A percentile compares a stretch with the other conserved stretches of the same genome.
Conservation (phyloP, 225 moss, liverwort and hornwort species). For the Climacium dendroides region DNA sequence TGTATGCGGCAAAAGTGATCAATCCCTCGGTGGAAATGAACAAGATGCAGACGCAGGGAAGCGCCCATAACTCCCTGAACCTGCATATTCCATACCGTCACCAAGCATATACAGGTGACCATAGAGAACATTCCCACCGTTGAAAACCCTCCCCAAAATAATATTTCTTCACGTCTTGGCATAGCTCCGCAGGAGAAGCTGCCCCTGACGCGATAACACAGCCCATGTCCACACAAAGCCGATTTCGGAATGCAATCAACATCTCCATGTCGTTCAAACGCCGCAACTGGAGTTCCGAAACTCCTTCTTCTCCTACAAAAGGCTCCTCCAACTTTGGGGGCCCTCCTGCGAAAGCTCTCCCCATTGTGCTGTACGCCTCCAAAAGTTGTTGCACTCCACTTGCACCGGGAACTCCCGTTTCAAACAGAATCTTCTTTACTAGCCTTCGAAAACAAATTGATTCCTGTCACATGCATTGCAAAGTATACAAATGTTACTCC, state of each 20-base stretch:
- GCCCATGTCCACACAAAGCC: constrained; percentile 20
- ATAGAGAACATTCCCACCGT: constrained; percentile 1
- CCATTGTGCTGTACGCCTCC: constrained; percentile 10
- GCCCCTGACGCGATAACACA: constrained; percentile 27
- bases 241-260: not conserved
- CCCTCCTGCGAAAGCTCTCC: constrained; percentile 30
- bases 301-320: constrained; percentile 2
- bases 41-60: constrained; percentile 18
- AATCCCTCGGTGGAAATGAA: constrained; percentile 11
- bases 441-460: constrained; percentile 4
- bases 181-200: not conserved
- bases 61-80: not conserved
- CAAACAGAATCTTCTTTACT: constrained; percentile 6
- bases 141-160: constrained; percentile 28
- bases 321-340: constrained; percentile 27
- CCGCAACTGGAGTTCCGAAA: constrained; percentile 16
- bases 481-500: not conserved
- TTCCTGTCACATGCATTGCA: constrained; percentile 13
- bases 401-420: constrained; percentile 6
- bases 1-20: constrained; percentile 40
- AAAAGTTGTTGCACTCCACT: constrained; percentile 18
- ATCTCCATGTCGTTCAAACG: constrained; percentile 5
- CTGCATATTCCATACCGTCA: constrained; percentile 7
- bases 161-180: constrained; percentile 15
- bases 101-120: constrained; percentile 11